phyloP scores from a whole-genome alignment of 148 eudicot genomes.

The Hydrangea macrophylla region DNA sequence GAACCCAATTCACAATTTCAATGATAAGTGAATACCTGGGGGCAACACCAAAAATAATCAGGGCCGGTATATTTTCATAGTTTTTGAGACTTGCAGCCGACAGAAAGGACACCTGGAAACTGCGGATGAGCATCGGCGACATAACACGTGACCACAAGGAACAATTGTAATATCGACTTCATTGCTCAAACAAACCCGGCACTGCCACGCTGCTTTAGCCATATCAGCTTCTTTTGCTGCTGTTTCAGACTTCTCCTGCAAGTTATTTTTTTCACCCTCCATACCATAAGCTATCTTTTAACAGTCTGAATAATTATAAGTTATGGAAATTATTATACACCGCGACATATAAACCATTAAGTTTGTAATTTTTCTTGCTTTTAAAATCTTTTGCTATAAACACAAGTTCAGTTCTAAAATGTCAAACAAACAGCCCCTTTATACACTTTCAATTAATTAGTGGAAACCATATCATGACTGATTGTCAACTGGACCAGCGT shows the following conservation, averaged over 20 bases:
- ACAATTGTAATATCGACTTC: slow-evolving; percentile 79
- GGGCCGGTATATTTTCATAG: slow-evolving; percentile 82
- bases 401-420: background rate
- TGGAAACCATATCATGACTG: background rate
- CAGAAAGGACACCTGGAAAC: slow-evolving; percentile 97
- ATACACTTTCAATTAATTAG: background rate
- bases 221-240: slow-evolving; percentile 89
- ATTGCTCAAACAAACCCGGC: slow-evolving; percentile 78
- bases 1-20: background rate
- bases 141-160: slow-evolving; percentile 95
- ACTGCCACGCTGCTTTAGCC: slow-evolving; percentile 93
- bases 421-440: background rate
- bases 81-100: slow-evolving; percentile 79
- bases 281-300: background rate
- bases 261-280: background rate
- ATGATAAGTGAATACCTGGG: background rate
- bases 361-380: background rate
- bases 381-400: slow-evolving; percentile 1
- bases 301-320: background rate
- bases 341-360: too few relatives aligned
- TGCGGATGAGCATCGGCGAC: slow-evolving; percentile 91
- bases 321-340: too few relatives aligned
- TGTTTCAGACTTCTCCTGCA: slow-evolving; percentile 81
- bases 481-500: background rate
- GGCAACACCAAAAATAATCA: slow-evolving; percentile 26